Base-by-base conservation (phyloP, 805 yeast genomes). In the Candida vartiovaarae region DNA sequence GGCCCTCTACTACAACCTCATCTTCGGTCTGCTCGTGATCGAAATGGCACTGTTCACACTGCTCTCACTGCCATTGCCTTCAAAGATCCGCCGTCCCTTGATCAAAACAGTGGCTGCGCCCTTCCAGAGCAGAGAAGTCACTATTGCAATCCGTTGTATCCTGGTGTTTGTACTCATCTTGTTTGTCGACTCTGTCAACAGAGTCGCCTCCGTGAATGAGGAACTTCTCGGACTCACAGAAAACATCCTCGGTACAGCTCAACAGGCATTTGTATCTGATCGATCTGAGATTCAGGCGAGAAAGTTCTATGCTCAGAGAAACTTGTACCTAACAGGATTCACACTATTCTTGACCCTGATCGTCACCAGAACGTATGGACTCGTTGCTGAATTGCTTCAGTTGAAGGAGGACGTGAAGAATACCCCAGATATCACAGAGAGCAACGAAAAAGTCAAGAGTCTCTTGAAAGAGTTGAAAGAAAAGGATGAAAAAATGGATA, bases 241-340 rank as follows among this genome's bases (percentile, higher is more conserved):
- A 8, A 49, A 55, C 4, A 24, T 28, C 8, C 40, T 37, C 3
- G 52, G 50, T 26, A 39, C 44, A 3, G 42, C 32, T 8, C 43
- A 61, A 60, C 24, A 37, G 5, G 53, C 64, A 41, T 63, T 66
- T 38, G 56, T 61, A 34, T 59, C 65, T 38, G 91, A 85, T 55
- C 74, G 96, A 46, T 68, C 88, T 23, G 98, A 93, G 59, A 72
- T 85, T 44, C 89, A 84, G 64, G 93, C 96, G 24, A 78, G 96
- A 65, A 77, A 89, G 59, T 93, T 93, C 66, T 90, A 90, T 60
- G 88, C 97, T 23, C 99, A 93, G 69, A 80, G 99, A 69, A 93
- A 93, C 71, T 79, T 89, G 82, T 93, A 93, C 57, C 73, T 93
- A 40, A 88, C 96, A 54, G 99, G 99, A 1, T 88, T 90, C 66